phyloP scores from a whole-genome alignment of 192 early-diverging fungal genomes.

The Dissophora ornata region DNA sequence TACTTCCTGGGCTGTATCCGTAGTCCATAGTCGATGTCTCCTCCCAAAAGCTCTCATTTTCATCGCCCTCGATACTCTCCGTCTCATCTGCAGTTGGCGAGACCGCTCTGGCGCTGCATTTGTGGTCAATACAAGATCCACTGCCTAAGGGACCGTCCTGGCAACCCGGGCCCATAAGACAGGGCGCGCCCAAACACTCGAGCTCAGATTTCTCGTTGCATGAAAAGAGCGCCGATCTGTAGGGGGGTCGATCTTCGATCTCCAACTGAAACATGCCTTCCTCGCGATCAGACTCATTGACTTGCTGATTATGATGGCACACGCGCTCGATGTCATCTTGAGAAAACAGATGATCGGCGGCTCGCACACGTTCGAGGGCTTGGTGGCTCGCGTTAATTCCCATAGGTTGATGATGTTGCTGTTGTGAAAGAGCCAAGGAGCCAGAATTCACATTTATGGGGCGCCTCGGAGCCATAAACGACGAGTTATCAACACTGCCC shows the following conservation, averaged over 20 bases:
- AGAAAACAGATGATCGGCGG: not conserved
- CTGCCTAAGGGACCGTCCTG: constrained; percentile 10
- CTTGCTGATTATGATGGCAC: not conserved
- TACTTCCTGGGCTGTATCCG: constrained; percentile 36
- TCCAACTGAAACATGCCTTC: constrained; percentile 50
- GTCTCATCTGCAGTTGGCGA: constrained; percentile 15
- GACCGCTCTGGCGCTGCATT: not conserved
- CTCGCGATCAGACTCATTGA: constrained; percentile 40
- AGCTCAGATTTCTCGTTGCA: constrained; percentile 2
- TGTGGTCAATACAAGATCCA: not conserved
- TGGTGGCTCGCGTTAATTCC: not conserved
- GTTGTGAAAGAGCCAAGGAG: not conserved
- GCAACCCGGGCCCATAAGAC: not conserved
- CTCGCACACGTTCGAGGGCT: not conserved
- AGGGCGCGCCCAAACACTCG: constrained; percentile 1
- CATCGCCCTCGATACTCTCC: constrained; percentile 32
- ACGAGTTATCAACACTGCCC: not conserved
- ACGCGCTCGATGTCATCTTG: constrained; percentile 8
- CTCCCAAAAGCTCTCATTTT: constrained; percentile 53
- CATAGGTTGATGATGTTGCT: constrained; percentile 6
- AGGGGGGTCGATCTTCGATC: constrained; percentile 34
- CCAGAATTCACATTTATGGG: not conserved
- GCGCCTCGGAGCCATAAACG: not conserved
- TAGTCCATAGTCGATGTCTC: constrained; percentile 46
- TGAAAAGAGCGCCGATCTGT: not conserved